Evolutionary conservation across 2,329 filamentous ascomycete genomes (phyloP).

Genomic region (Trichoderma aggressivum): DNA sequence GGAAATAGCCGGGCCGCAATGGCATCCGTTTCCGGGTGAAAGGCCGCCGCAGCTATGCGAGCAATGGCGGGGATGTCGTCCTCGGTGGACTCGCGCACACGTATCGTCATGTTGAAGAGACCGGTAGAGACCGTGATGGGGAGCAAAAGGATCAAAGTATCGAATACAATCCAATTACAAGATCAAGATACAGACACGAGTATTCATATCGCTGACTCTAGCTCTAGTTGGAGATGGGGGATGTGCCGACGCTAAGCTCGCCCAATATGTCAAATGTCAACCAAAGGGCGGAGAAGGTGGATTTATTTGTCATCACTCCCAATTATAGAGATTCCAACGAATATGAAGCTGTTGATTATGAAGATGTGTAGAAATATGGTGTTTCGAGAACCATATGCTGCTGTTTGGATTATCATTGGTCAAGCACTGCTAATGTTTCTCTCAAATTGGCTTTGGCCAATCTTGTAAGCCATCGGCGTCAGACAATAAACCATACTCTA

Average conservation of each 20-base stretch:
- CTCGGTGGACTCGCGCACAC: constrained; percentile 25
- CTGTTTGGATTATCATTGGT: background rate
- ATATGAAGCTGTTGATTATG: background rate
- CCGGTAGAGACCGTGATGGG: background rate
- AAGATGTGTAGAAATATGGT: background rate
- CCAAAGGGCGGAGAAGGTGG: constrained; percentile 8
- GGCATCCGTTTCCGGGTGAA: constrained; percentile 22
- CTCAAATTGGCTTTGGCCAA: background rate
- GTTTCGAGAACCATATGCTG: background rate
- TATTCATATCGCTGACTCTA: background rate
- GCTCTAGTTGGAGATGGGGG: background rate
- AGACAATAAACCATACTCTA: background rate
- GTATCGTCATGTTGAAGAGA: constrained; percentile 25
- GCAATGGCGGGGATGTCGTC: constrained; percentile 27
- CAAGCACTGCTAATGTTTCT: background rate
- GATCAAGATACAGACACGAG: background rate
- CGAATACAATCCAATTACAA: background rate
- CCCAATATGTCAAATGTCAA: constrained; percentile 15
- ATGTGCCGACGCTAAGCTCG: background rate
- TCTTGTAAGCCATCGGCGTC: background rate
- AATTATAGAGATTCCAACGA: background rate
- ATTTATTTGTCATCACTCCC: background rate
- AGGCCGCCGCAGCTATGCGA: constrained; percentile 25
- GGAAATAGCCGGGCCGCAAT: constrained; percentile 22
- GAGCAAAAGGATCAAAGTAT: background rate